A percentile compares a stretch with the other conserved stretches of the same genome.
Evolutionary conservation across 805 yeast species (phyloP).

Genomic region (Zygosaccharomyces lentus): DNA sequence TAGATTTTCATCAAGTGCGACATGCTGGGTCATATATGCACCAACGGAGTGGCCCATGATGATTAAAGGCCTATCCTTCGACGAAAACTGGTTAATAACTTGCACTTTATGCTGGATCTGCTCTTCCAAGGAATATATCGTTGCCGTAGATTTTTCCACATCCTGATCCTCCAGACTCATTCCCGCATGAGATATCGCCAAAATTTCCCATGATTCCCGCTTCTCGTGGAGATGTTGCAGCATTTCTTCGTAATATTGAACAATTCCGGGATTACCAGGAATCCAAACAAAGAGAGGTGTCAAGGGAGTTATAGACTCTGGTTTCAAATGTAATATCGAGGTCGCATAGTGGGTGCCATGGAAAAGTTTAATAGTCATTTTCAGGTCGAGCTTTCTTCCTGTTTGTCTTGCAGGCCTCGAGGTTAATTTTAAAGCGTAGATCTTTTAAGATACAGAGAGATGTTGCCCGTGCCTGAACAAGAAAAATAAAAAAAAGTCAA

Average conservation of each 20-base stretch:
- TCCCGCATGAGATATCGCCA: constrained; percentile 67
- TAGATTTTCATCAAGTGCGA: constrained; percentile 32
- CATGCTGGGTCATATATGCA: constrained; percentile 55
- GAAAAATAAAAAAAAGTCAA: background rate
- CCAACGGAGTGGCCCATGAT: constrained; percentile 74
- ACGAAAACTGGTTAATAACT: constrained; percentile 40
- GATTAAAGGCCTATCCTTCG: constrained; percentile 14
- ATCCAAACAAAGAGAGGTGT: constrained; percentile 49
- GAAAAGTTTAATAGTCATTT: constrained; percentile 14
- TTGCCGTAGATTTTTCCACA: constrained; percentile 12
- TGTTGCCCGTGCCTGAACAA: background rate
- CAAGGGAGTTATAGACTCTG: background rate
- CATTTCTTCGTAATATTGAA: constrained; percentile 58
- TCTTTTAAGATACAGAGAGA: background rate
- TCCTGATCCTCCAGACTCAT: constrained; percentile 31
- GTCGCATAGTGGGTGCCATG: constrained; percentile 17
- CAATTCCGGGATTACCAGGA: constrained; percentile 77
- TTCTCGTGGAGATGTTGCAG: constrained; percentile 40
- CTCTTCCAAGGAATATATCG: constrained; percentile 42
- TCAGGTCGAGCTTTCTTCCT: background rate
- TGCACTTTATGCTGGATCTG: constrained; percentile 57
- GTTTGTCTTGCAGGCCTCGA: background rate
- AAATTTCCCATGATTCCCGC: constrained; percentile 46
- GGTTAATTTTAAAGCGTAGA: background rate
- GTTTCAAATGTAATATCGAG: constrained; percentile 19